Percentiles rank a stretch among this genome's conserved stretches.
These are phyloP conservation scores for Gonium pectorale DNA, from an alignment of 139 green algal species.

Conservation along the genomic window DNA sequence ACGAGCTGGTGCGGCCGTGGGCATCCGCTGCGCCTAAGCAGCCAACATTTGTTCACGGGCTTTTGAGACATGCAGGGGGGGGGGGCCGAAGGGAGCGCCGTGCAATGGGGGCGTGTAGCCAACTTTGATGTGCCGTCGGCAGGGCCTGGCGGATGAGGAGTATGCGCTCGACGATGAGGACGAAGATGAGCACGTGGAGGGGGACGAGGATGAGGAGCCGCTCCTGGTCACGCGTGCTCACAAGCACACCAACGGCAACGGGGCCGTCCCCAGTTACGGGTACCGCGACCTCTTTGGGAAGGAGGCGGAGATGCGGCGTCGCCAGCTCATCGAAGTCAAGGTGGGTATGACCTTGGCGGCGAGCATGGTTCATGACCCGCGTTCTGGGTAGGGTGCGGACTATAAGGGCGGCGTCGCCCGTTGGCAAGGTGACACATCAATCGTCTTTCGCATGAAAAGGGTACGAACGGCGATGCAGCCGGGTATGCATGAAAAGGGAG, in stretches of 20 bases:
- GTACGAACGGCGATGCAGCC: too few species aligned
- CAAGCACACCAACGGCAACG: constrained; percentile 23
- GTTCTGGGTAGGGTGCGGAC: too few species aligned
- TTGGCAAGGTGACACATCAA: too few species aligned
- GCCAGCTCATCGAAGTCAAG: constrained; percentile 42
- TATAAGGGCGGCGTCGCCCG: too few species aligned
- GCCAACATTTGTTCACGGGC: neutral
- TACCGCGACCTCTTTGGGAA: constrained; percentile 45
- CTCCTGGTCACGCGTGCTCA: neutral
- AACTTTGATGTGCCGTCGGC: neutral
- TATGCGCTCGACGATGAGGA: constrained; percentile 48
- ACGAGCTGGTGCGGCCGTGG: constrained; percentile 28
- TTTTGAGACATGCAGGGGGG: neutral
- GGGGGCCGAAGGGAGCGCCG: too few species aligned
- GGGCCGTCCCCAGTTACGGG: neutral
- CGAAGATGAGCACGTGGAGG: constrained; percentile 23
- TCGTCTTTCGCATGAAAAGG: too few species aligned
- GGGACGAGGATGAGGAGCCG: constrained; percentile 35
- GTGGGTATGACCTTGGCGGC: neutral
- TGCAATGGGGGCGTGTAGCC: too few species aligned
- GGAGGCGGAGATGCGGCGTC: constrained; percentile 21
- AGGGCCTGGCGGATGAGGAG: constrained; percentile 53
- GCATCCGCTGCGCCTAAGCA: neutral
- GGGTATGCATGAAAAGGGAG: too few species aligned
- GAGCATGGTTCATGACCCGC: too few species aligned